These are phyloP conservation scores for Periglandula ipomoeae DNA, from an alignment of 2,329 filamentous ascomycete species.

Conservation along the genomic window DNA sequence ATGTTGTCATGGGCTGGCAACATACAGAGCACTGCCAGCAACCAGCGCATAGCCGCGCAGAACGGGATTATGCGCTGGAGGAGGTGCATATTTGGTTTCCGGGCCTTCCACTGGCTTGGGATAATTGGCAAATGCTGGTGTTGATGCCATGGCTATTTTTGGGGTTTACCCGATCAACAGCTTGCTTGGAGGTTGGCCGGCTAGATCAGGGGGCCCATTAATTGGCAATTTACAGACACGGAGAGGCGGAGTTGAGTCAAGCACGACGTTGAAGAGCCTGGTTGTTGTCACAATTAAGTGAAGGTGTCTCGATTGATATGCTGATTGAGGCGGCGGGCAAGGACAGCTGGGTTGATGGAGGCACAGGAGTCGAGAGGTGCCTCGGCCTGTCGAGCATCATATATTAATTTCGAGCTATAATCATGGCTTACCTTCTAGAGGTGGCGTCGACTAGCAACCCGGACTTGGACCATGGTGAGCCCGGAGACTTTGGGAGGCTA, in stretches of 20 bases:
- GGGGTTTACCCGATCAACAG: neutral
- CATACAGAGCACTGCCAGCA: conserved; percentile 9
- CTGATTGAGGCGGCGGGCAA: too few species aligned
- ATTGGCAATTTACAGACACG: too few species aligned
- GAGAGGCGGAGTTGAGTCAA: too few species aligned
- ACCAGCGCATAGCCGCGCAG: conserved; percentile 56
- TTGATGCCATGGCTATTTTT: conserved; percentile 2
- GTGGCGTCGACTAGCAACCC: too few species aligned
- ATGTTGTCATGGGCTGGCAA: neutral
- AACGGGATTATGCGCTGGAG: conserved; percentile 54
- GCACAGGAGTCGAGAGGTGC: neutral
- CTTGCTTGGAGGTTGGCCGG: neutral
- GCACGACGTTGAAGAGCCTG: neutral
- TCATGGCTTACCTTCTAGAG: too few species aligned
- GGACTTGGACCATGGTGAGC: too few species aligned
- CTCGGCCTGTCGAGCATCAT: neutral
- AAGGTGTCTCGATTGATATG: too few species aligned
- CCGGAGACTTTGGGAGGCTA: too few species aligned
- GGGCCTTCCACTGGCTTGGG: conserved; percentile 27
- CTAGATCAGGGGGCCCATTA: too few species aligned
- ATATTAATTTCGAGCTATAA: neutral
- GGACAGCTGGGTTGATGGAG: neutral
- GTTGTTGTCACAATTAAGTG: too few species aligned
- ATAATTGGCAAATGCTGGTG: conserved; percentile 30
- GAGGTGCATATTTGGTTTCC: conserved; percentile 25